Conservation (phyloP, 805 yeast species). For the Candida montana region DNA sequence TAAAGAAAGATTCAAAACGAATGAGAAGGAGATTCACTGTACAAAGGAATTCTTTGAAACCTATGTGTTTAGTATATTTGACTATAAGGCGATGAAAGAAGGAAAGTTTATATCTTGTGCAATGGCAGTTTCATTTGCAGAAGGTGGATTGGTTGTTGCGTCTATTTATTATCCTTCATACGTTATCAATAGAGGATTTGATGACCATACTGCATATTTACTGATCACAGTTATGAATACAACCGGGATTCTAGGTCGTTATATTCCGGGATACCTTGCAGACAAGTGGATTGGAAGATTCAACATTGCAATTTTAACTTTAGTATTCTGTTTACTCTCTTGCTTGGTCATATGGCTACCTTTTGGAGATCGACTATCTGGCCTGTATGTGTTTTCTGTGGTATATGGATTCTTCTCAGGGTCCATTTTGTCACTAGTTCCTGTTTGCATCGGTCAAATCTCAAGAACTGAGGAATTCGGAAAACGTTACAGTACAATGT, state of each 20-base stretch:
- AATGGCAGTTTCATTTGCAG: conserved; percentile 38
- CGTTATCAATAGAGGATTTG: conserved; percentile 42
- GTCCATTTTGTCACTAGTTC: conserved; percentile 50
- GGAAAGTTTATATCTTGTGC: conserved; percentile 37
- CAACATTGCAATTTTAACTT: conserved; percentile 41
- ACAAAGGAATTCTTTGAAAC: conserved; percentile 12
- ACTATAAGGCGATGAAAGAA: conserved; percentile 38
- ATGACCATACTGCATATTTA: conserved; percentile 38
- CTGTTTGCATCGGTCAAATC: conserved; percentile 55
- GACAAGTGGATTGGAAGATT: conserved; percentile 45
- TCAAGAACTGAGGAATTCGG: conserved; percentile 52
- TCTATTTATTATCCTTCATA: conserved; percentile 50
- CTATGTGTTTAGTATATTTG: conserved; percentile 29
- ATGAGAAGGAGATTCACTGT: conserved; percentile 13
- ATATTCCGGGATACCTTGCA: conserved; percentile 39
- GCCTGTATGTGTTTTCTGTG: conserved; percentile 39
- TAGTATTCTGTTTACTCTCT: conserved; percentile 29
- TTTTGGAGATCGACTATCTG: conserved; percentile 32
- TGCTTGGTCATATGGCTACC: conserved; percentile 39
- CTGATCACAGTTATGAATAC: conserved; percentile 43
- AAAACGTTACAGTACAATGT: conserved; percentile 50
- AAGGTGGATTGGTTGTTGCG: conserved; percentile 30
- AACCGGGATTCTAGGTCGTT: conserved; percentile 41
- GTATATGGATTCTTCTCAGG: conserved; percentile 54
- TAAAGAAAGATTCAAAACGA: conserved; percentile 33